Base-by-base conservation (phyloP, 495 filamentous ascomycete genomes). In the Penicillium macrosclerotiorum region DNA sequence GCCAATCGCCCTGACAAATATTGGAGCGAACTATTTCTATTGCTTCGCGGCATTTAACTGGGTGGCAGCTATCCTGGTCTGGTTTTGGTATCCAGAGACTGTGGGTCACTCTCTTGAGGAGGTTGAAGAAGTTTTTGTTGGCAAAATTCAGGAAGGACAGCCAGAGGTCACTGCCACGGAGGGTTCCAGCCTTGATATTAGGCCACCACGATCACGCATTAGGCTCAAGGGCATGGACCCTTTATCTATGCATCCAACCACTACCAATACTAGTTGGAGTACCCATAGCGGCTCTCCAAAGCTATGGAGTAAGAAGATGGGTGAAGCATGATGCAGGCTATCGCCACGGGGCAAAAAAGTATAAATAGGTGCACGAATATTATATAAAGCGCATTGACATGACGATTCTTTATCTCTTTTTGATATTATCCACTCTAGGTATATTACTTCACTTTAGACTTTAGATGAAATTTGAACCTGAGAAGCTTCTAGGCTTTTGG, bases 11-110 rank as follows among this genome's bases (percentile, higher is more conserved):
- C 52, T 81, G 23, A 67, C 63, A 0, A 47, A 39, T 3, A 59
- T 80, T 11, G 72, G 71, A 0, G 76, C 68, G 45, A 68, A 68
- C 16, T 81, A 77, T 47, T 78, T 79, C 19, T 78, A 78, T 29
- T 67, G 74, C 9, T 81, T 80, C 52, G 64, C 75, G n/a, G 73
- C 63, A 0, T 76, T 72, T 34, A 81, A 79, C 27, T 67, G 68
- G 41, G 62, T 64, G 16, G 75, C 71, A 24, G 49, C 70, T 1
- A 23, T 73, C 0, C 30, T 73, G 4, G 76, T 78, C 43, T 71
- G 64, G 20, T 42, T 69, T n/a, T 67, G 63, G 22, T 80, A 74
- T 51, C 76, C 77, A 0, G 77, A 80, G 52, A 80, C 78, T 7
- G 72, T 58, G 49, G 74, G 71, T 5, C 69, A 67, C 54, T 74